Conservation (phyloP, 164 flowering plant species). For the Vitis cinerea region DNA sequence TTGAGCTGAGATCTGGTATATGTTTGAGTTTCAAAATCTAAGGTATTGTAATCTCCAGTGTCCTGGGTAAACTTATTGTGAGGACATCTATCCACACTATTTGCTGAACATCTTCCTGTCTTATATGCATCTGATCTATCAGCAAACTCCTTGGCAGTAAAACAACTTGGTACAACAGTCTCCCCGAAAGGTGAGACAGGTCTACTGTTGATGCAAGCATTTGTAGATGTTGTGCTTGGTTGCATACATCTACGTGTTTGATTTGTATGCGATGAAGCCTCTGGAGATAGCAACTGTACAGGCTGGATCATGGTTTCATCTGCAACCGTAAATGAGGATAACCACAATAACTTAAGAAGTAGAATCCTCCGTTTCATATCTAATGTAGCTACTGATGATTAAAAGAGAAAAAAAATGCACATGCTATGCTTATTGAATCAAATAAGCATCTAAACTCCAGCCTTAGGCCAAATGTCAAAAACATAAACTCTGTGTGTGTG, state of each 20-base stretch:
- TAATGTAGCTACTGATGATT: no score
- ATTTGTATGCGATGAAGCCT: not conserved
- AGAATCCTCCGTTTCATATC: not conserved
- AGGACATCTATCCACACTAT: not conserved
- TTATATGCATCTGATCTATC: slow-evolving; percentile 1
- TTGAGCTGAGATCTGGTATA: not conserved
- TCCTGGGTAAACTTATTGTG: not conserved
- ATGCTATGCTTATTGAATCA: no score
- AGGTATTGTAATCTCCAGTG: not conserved
- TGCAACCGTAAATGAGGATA: not conserved
- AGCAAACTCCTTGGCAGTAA: slow-evolving; percentile 3
- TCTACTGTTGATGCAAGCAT: not conserved
- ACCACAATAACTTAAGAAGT: not conserved
- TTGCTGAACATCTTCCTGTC: not conserved
- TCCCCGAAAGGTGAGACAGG: not conserved
- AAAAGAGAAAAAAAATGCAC: no score
- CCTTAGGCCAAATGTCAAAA: no score
- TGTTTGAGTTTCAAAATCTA: not conserved
- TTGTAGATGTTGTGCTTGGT: not conserved
- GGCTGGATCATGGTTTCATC: not conserved
- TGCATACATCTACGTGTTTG: not conserved
- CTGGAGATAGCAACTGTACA: not conserved
- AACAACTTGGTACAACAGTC: not conserved
- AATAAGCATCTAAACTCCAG: no score
- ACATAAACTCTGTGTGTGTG: no score